Percentiles rank a stretch among this genome's conserved stretches.
These are phyloP conservation scores for Populus deltoides DNA, from an alignment of 345 rosid species.

Conservation along the genomic window DNA sequence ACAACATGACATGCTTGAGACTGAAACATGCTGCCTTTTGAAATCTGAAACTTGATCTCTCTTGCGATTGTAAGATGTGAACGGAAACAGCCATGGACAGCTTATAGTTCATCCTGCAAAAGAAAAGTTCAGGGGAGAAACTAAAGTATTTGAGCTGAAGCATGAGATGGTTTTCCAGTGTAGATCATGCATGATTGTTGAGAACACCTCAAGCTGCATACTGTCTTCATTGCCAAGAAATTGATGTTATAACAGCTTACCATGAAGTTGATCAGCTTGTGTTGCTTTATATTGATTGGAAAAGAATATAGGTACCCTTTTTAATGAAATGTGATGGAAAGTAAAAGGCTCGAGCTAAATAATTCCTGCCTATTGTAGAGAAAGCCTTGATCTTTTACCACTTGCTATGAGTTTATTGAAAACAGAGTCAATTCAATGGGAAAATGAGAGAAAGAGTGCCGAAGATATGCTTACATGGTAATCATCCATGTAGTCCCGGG, in stretches of 20 bases:
- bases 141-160: not conserved
- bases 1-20: not conserved
- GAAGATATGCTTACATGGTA: conserved; percentile 5
- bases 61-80: not conserved
- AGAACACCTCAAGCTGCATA: not conserved
- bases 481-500: conserved; percentile 1
- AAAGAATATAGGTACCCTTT: not conserved
- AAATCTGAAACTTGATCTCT: not conserved
- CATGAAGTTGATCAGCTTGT: not conserved
- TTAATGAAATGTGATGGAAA: not conserved
- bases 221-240: not conserved
- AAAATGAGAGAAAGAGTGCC: not conserved
- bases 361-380: not conserved
- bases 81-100: not conserved
- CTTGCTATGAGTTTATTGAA: not conserved
- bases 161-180: not conserved
- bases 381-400: not conserved
- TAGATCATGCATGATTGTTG: not conserved
- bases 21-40: not conserved
- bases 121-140: not conserved
- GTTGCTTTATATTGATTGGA: not conserved
- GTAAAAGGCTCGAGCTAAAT: not conserved
- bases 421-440: not conserved
- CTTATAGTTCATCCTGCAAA: conserved; percentile 14
- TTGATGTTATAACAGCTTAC: not conserved